Conservation (phyloP, 495 filamentous ascomycete species). For the Penicillium flavigenum region DNA sequence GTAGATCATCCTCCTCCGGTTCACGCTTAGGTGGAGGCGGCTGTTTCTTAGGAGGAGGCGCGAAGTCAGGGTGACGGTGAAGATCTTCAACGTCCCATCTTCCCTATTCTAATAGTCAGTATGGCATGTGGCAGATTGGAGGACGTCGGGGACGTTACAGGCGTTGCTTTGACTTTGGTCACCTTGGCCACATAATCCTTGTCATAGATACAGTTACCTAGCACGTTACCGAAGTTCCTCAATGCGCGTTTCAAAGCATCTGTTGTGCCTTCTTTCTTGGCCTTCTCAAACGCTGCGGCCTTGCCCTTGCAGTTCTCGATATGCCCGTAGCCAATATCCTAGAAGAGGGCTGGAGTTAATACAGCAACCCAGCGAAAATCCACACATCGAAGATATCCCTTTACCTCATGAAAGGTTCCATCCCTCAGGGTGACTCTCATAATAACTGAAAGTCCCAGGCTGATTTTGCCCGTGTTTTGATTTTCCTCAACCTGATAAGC, state of each 20-base stretch:
- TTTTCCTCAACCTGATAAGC: constrained; percentile 60
- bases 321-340: constrained; percentile 92
- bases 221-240: constrained; percentile 89
- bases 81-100: constrained; percentile 75
- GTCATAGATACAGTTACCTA: constrained; percentile 97
- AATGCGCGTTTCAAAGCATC: constrained; percentile 88
- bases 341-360: constrained; percentile 7
- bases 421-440: constrained; percentile 86
- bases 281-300: constrained; percentile 92
- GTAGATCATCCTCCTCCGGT: constrained; percentile 42
- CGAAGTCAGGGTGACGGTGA: constrained; percentile 75
- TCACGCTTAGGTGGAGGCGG: constrained; percentile 37
- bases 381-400: neutral
- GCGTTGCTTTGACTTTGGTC: constrained; percentile 71
- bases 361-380: neutral
- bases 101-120: constrained; percentile 36
- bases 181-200: constrained; percentile 87
- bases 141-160: constrained; percentile 38
- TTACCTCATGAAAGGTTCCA: constrained; percentile 86
- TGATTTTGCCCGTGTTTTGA: constrained; percentile 64
- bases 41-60: constrained; percentile 58
- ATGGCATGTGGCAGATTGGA: neutral
- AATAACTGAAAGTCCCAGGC: constrained; percentile 79
- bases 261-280: constrained; percentile 96
- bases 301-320: constrained; percentile 96